Evolutionary conservation across 1,284 basidiomycete genomes (phyloP), one percentile per base, ranked within the genome.

Genomic region (Malassezia psittaci): DNA sequence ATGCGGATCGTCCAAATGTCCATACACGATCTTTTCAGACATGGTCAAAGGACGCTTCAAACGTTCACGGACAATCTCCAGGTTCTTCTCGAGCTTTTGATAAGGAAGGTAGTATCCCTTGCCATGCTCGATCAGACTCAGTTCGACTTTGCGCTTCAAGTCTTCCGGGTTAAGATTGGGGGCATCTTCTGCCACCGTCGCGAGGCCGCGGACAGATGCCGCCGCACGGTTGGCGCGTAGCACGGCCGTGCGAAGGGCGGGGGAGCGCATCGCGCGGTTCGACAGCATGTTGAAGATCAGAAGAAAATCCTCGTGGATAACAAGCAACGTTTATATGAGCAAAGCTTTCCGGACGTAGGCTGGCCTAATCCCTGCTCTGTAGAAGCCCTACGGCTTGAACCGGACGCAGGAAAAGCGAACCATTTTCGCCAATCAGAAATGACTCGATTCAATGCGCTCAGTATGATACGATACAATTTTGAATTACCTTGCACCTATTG

Each of bases 11-110:
- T 75, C 74, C 39, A 75, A 59, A 57, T 75, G 74, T 48, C 71
- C 73, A 60, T 75, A 75, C 42, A 75, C 69, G 54, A 75, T 69
- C 69, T 75, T 75, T 54, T 75, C 72, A 24, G 54, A 68, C 51
- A 73, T 63, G 36, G 72, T 64, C 35, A 74, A 57, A 39, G 72
- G 72, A 24, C 70, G 70, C 64, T 74, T 74, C 46, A 74, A 62
- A 35, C 71, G 72, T 60, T 51, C n/a, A 51, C 71, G 69, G 52
- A 74, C 69, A 56, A 74, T 59, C 59, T 69, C 65, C 55, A 74
- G 63, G 69, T 73, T 73, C 52, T 74, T 69, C 57, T 68, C 69
- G 48, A 73, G 63, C 47, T 64, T 64, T 60, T 67, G 63, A 70
- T 74, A 74, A 63, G 72, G 72, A 61, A 73, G 59, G 64, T 65